Base-by-base conservation (phyloP, 345 rosid species). In the Citrus medica region DNA sequence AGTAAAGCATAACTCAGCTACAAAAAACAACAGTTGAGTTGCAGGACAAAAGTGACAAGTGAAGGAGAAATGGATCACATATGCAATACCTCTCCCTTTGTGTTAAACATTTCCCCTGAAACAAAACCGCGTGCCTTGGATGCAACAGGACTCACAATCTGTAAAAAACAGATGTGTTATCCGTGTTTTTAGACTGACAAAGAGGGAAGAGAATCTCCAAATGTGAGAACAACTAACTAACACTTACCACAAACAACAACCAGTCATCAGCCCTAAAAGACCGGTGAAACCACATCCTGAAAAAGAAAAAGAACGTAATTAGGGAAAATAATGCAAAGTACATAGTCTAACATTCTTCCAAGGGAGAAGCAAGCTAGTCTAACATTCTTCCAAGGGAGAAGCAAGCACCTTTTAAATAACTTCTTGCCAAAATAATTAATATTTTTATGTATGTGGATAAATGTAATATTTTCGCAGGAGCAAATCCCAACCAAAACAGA, bases 201-300 rank as follows among this genome's bases (percentile, higher is more conserved):
- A 48, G 32, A 14, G 59, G 51, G 56, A 33, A 59, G 28, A 66
- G 35, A 61, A 38, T 4, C 27, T 35, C 5, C 24, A 81, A 73
- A 66, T 19, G 46, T 14, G 48, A 79, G 55, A 76, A 32, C 19
- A 32, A 56, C 30, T 64, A 68, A 40, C 25, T 51, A 48, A 68
- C 16, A 83, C 83, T 80, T 91, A 90, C 99, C 86, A 85, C 97
- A 80, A 84, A 96, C 55, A 96, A 84, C 62, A 96, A 81, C 98
- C 99, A 96, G 81, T 96, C 98, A 81, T 96, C 98, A 25, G 98
- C 98, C 85, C 92, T 92, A 40, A 91, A 56, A 21, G 90, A 83
- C 79, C 91, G 86, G 84, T 96, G 99, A 84, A 92, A 96, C 97
- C 98, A 94, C 90, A 96, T 89, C 91, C 98, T 96, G 85, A 55